A percentile compares a stretch with the other conserved stretches of the same genome.
Evolutionary conservation across 805 yeast genomes (phyloP).

Genomic region (Candida wancherniae): DNA sequence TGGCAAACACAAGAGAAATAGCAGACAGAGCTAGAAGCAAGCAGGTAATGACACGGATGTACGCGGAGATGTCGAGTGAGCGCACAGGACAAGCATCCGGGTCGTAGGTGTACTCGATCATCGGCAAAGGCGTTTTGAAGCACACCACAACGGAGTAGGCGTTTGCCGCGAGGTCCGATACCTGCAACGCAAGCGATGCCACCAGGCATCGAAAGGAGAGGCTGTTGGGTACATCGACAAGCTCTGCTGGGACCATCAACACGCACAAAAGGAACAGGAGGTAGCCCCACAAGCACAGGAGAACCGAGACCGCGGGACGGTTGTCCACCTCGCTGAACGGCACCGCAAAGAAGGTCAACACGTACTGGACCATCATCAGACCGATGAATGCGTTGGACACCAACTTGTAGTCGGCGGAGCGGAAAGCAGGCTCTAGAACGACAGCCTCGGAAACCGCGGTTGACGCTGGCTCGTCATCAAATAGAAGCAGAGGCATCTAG

Average conservation of each 20-base stretch:
- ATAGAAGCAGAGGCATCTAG: too few species aligned
- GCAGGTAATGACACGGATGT: slow-evolving; percentile 21
- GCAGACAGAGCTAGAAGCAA: slow-evolving; percentile 11
- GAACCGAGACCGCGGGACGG: slow-evolving; percentile 25
- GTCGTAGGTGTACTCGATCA: slow-evolving; percentile 25
- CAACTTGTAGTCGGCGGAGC: slow-evolving; percentile 6
- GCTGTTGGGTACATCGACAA: slow-evolving; percentile 7
- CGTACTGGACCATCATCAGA: slow-evolving; percentile 25
- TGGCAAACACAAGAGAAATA: slow-evolving; percentile 15
- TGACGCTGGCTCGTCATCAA: too few species aligned
- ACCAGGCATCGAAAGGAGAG: slow-evolving; percentile 12
- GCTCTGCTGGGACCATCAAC: slow-evolving; percentile 13
- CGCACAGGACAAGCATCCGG: slow-evolving; percentile 9
- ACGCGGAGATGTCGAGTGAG: slow-evolving; percentile 25
- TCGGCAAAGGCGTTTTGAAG: slow-evolving; percentile 16
- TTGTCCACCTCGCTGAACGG: slow-evolving; percentile 33
- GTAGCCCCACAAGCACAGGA: slow-evolving; percentile 16
- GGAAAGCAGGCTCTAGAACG: too few species aligned
- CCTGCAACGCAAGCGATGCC: slow-evolving; percentile 18
- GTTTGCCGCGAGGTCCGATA: slow-evolving; percentile 17
- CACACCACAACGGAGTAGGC: slow-evolving; percentile 17
- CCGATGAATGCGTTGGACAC: slow-evolving; percentile 9
- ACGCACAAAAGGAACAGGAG: slow-evolving; percentile 12
- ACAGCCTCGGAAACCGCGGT: too few species aligned
- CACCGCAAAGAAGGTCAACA: slow-evolving; percentile 24